Base-by-base conservation (phyloP, 352 stramenopile species). In the Pythium brassicae region DNA sequence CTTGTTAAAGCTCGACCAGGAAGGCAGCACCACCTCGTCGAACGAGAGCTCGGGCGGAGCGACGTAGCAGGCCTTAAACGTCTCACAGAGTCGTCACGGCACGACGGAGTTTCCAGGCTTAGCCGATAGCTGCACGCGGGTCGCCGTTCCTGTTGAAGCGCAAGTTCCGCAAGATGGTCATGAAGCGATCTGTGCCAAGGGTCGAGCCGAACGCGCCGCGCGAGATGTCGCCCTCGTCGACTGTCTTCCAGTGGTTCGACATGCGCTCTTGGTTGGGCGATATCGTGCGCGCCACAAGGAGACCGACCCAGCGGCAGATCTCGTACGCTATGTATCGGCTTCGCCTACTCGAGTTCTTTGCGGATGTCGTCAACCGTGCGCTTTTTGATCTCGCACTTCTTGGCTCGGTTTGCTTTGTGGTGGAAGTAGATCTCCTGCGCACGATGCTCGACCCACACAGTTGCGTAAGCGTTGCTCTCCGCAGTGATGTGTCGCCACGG, bases 231-330 rank as follows among this genome's bases (percentile, higher is more conserved):
- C 56, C 60, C 3, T 37, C 53, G 5, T 59, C 37, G 6, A 27
- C 23, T 0, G 60, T 59, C 2, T 49, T 50, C 61, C 61, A 68
- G 42, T 68, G 65, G 14, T 62, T 49, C 0, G 44, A 44, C 0
- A 68, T 12, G 22, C 61, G 53, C 15, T 68, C 52, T 0, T 46
- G 45, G 19, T 72, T 63, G 0, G 60, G 61, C 0, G 47, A 26
- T 26, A 68, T 50, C 8, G 48, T 35, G 1, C 55, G 22, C 9
- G 48, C 37, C 1, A 62, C 37, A 11, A 42, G 35, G 12, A 42
- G 4, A 42, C 35, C 11, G 35, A 42, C 19, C 35, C 10, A 42
- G 3, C 35, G 35, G 10, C 35, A 42, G 35, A 42, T 1, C 35
- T 42, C 35, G 10, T 15, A 42, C 35, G 10, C 10, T 50, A n/a